These are phyloP conservation scores for Santalum album DNA, from an alignment of 164 flowering plant species.

Conservation along the genomic window DNA sequence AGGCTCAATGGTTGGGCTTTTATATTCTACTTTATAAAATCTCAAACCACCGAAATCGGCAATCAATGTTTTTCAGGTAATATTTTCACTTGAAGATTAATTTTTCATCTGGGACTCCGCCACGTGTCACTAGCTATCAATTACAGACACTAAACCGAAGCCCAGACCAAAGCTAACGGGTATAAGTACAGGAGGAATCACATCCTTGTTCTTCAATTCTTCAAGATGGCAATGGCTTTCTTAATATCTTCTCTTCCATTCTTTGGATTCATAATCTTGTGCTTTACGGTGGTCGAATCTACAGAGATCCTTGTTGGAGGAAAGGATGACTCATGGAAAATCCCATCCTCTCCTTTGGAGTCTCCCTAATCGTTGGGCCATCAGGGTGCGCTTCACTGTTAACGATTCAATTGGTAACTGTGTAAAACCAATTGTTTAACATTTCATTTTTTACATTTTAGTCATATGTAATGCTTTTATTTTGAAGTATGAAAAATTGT, in stretches of 20 bases:
- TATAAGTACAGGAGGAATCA: too few species aligned
- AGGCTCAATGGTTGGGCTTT: too few species aligned
- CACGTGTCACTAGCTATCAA: too few species aligned
- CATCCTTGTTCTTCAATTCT: too few species aligned
- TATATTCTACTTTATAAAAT: too few species aligned
- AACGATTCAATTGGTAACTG: background rate
- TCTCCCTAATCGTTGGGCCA: background rate
- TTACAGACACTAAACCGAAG: too few species aligned
- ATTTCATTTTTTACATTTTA: background rate
- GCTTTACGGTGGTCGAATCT: background rate
- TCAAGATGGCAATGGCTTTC: background rate
- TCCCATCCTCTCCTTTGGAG: background rate
- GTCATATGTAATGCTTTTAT: background rate
- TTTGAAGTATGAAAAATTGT: too few species aligned
- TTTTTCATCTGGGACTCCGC: too few species aligned
- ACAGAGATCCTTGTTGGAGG: background rate
- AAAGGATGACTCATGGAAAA: background rate
- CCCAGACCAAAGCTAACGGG: too few species aligned
- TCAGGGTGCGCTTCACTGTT: background rate
- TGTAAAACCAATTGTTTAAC: background rate
- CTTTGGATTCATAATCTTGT: background rate
- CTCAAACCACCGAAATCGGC: too few species aligned
- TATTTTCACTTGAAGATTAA: too few species aligned
- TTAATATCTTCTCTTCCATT: background rate
- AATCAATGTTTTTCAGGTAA: too few species aligned